Conservation (phyloP, 495 filamentous ascomycete species). For the Hypoxylon intermedium region DNA sequence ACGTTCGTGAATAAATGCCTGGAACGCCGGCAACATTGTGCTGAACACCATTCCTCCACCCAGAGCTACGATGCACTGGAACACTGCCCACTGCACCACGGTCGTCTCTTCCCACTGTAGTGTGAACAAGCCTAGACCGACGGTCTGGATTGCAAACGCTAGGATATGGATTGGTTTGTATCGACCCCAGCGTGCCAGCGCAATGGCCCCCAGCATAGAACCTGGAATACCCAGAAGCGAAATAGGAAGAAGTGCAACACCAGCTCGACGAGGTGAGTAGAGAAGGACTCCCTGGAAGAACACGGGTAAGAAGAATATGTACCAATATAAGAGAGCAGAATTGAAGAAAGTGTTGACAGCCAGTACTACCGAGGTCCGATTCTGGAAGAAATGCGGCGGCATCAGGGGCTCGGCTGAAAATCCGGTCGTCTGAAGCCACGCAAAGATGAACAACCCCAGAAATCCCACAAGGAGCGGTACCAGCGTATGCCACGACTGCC, state of each 20-base stretch:
- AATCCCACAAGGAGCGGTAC: constrained; percentile 41
- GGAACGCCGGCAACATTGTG: constrained; percentile 47
- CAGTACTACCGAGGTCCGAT: constrained; percentile 34
- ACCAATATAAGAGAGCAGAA: constrained; percentile 36
- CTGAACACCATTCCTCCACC: constrained; percentile 44
- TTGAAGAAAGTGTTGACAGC: constrained; percentile 27
- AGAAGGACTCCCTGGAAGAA: constrained; percentile 54
- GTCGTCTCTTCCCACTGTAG: constrained; percentile 39
- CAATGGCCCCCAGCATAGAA: constrained; percentile 37
- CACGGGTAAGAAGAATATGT: constrained; percentile 54
- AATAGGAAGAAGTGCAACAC: constrained; percentile 48
- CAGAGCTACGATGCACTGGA: constrained; percentile 29
- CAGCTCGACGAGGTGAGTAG: constrained; percentile 36
- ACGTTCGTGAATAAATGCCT: constrained; percentile 42
- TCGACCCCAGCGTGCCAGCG: constrained; percentile 47
- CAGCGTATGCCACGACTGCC: constrained; percentile 39
- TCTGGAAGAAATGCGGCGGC: constrained; percentile 32
- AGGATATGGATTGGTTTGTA: constrained; percentile 54
- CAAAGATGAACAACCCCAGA: constrained; percentile 33
- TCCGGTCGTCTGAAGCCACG: constrained; percentile 16
- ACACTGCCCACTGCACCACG: constrained; percentile 37
- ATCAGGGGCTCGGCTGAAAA: constrained; percentile 31
- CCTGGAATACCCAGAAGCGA: constrained; percentile 40
- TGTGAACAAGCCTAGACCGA: constrained; percentile 53
- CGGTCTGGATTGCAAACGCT: constrained; percentile 45